These are phyloP conservation scores for Oryza meyeriana DNA, from an alignment of 176 grass and related monocot species.

Conservation along the genomic window DNA sequence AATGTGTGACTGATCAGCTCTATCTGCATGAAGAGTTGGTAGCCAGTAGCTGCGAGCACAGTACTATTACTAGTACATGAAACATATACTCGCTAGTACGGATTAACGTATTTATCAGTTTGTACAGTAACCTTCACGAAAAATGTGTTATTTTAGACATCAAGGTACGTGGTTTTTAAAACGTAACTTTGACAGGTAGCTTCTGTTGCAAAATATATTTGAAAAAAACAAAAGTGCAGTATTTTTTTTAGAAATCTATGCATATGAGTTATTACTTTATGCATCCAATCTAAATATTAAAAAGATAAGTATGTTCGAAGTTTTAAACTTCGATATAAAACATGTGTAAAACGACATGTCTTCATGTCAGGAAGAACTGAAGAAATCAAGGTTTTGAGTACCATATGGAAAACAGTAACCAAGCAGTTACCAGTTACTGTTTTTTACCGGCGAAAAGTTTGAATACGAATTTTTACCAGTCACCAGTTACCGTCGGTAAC, in stretches of 20 bases:
- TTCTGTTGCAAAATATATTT: not conserved
- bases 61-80: not conserved
- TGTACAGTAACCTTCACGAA: not conserved
- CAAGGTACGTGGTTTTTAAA: not conserved
- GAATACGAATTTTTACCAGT: not conserved
- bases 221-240: not conserved
- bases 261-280: no score
- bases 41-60: not conserved
- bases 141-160: not conserved
- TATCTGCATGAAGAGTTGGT: conserved; percentile 21
- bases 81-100: not conserved
- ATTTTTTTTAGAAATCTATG: no score
- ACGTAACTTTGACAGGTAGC: not conserved
- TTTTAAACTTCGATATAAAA: no score
- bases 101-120: not conserved
- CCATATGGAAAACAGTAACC: no score
- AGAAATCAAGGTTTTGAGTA: not conserved
- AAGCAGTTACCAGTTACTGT: no score
- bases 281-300: no score
- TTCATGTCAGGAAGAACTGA: not conserved
- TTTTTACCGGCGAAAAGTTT: no score
- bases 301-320: no score
- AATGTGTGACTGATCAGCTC: conserved; percentile 19
- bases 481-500: not conserved
- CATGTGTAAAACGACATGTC: not conserved